A percentile compares a stretch with the other conserved stretches of the same genome.
Conservation (phyloP, 2,329 filamentous ascomycete genomes). For the Akanthomyces lecanii region DNA sequence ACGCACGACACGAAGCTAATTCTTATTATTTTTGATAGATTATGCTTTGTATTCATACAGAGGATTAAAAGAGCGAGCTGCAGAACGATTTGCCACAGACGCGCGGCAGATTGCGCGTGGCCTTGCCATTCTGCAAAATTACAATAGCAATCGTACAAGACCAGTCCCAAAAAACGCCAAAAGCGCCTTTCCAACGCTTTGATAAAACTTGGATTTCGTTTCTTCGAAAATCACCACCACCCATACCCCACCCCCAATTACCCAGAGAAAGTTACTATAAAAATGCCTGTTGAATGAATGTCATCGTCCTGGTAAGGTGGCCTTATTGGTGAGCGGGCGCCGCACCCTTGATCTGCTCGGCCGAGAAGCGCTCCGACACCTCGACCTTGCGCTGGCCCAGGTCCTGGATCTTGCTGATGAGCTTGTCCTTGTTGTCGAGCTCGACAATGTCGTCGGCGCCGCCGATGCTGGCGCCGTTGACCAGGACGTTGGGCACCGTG, state of each 20-base stretch:
- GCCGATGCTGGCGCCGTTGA: slow-evolving; percentile 84
- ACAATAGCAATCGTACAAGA: not conserved
- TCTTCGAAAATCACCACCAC: not conserved
- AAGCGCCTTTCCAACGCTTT: not conserved
- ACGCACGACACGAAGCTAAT: too few relatives aligned
- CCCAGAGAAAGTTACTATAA: not conserved
- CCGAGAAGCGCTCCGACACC: slow-evolving; percentile 45
- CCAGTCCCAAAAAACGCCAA: not conserved
- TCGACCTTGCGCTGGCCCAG: slow-evolving; percentile 65
- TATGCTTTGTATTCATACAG: too few relatives aligned
- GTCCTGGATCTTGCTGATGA: slow-evolving; percentile 67
- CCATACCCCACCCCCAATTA: not conserved
- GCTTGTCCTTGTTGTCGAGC: slow-evolving; percentile 61
- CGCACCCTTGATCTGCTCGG: slow-evolving; percentile 17
- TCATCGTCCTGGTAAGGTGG: too few relatives aligned
- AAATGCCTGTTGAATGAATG: not conserved
- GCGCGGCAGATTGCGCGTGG: not conserved
- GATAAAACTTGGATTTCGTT: not conserved
- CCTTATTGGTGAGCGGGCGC: slow-evolving; percentile 1
- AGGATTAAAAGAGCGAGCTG: too few relatives aligned
- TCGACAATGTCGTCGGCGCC: slow-evolving; percentile 81
- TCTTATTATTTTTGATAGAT: too few relatives aligned
- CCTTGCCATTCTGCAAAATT: not conserved
- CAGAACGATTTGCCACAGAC: not conserved
- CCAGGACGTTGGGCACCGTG: slow-evolving; percentile 88